Base-by-base conservation (phyloP, 2,329 filamentous ascomycete genomes). In the Phialophora expanda region DNA sequence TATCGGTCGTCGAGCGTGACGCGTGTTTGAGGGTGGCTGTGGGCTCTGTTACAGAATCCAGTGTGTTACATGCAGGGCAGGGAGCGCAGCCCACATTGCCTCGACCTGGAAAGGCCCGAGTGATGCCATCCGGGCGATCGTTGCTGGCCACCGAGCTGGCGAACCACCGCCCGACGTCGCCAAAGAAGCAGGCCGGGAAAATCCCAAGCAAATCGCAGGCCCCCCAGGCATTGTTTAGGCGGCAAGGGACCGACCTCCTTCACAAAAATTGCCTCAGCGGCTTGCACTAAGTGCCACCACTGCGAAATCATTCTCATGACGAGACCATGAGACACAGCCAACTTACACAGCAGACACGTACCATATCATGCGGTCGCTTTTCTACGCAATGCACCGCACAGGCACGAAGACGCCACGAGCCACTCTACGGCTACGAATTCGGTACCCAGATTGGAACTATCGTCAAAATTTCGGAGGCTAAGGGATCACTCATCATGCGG, bases 21-120 rank as follows among this genome's bases (percentile, higher is more conserved):
- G 55, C 55, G 55, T 41, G 55, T 56, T 56, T 30, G 55, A 44
- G n/a, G 46, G 55, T 57, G 55, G 55, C 55, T 57, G 32, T 57
- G 55, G n/a, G 53, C 53, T 34, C 26, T n/a, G 53, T 32, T 55
- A 20, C 53, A 55, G 53, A 55, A 20, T 30, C 14, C 28, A n/a
- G 53, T 24, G 17, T 32, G 26, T 55, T 24, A 30, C 51, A 28
- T 51, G 48, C 48, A 51, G 48, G 48, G 20, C 32, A 14, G 5
- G 12, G 34, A 24, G 24, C 2, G 24, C 24, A 24, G 24, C 24
- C 24, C 24, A 24, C 24, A 24, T 2, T 24, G 24, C 7, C 38
- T 44, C 38, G 38, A n/a, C 38, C 17, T 44, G 17, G 48, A 51
- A 9, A 51, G 44, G 26, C 46, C 48, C 32, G 48, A 51, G 58